Evolutionary conservation across 352 stramenopile genomes (phyloP).

Genomic region (Phytopythium aichiense): DNA sequence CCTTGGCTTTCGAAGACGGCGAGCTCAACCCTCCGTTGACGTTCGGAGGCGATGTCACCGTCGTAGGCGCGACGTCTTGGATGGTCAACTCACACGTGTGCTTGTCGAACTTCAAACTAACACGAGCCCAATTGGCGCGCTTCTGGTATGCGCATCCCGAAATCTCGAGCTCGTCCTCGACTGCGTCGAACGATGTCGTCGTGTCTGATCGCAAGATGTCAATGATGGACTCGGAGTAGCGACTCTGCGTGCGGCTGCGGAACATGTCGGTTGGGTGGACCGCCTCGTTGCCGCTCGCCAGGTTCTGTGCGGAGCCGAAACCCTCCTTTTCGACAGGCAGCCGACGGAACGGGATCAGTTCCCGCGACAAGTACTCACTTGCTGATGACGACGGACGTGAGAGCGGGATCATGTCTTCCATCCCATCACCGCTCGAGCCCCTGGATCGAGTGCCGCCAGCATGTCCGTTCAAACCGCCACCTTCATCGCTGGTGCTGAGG

Average conservation of each 20-base stretch:
- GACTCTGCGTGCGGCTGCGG: conserved; percentile 63
- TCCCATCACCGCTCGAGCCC: conserved; percentile 29
- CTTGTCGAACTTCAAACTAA: conserved; percentile 70
- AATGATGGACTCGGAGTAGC: conserved; percentile 66
- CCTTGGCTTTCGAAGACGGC: conserved; percentile 16
- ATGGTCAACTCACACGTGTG: conserved; percentile 45
- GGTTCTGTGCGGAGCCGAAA: conserved; percentile 57
- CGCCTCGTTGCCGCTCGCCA: conserved; percentile 45
- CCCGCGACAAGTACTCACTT: conserved; percentile 58
- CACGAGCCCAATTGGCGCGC: conserved; percentile 66
- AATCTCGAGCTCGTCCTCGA: conserved; percentile 50
- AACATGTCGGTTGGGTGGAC: conserved; percentile 72
- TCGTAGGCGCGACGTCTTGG: conserved; percentile 27
- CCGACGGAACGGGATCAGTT: conserved; percentile 61
- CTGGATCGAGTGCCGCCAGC: conserved; percentile 8
- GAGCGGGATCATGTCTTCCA: conserved; percentile 51
- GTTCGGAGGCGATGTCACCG: conserved; percentile 15
- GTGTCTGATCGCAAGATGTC: conserved; percentile 61
- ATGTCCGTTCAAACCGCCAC: conserved; percentile 6
- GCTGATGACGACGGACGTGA: conserved; percentile 53
- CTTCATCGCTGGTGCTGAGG: conserved; percentile 10
- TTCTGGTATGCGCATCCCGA: conserved; percentile 75
- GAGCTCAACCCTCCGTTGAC: conserved; percentile 9
- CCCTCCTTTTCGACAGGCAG: conserved; percentile 71
- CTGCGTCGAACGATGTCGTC: conserved; percentile 47